These are phyloP conservation scores for Sergeia podlipaevii DNA, from an alignment of 208 protist genomes.

Conservation along the genomic window DNA sequence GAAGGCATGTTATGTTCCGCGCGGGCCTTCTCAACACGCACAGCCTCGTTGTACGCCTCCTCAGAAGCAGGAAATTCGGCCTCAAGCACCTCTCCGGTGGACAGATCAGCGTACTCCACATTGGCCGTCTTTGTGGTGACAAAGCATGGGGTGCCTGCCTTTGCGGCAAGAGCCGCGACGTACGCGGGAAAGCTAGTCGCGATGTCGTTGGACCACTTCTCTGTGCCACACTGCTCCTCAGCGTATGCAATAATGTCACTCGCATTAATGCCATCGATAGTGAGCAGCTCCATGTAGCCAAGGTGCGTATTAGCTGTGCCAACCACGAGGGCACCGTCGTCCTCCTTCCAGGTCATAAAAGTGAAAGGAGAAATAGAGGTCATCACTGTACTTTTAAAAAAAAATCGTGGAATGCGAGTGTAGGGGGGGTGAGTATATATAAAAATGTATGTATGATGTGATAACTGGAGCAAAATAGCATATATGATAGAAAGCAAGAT, in stretches of 20 bases:
- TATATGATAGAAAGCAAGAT: neutral
- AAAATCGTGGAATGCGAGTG: neutral
- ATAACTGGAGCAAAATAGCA: neutral
- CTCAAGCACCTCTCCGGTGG: slow-evolving; percentile 24
- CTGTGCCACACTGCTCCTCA: slow-evolving; percentile 12
- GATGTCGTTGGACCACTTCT: slow-evolving; percentile 15
- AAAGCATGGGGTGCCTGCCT: slow-evolving; percentile 16
- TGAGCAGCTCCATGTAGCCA: slow-evolving; percentile 20
- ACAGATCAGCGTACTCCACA: slow-evolving; percentile 23
- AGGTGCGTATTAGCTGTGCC: slow-evolving; percentile 9
- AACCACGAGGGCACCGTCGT: slow-evolving; percentile 18
- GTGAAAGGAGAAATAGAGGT: slow-evolving; percentile 28
- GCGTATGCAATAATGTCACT: slow-evolving; percentile 16
- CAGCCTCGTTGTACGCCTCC: slow-evolving; percentile 22
- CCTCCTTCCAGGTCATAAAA: slow-evolving; percentile 34
- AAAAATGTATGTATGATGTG: neutral
- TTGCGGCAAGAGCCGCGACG: slow-evolving; percentile 9
- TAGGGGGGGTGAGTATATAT: neutral
- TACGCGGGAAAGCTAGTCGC: slow-evolving; percentile 27
- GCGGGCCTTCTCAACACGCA: slow-evolving; percentile 19
- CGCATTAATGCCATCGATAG: slow-evolving; percentile 19
- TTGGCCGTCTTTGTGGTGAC: slow-evolving; percentile 8
- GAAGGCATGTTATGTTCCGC: neutral
- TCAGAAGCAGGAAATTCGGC: slow-evolving; percentile 12
- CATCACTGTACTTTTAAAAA: neutral